A percentile compares a stretch with the other conserved stretches of the same genome.
These are phyloP conservation scores for Paramecium pentaurelia DNA, from an alignment of 73 alveolate species.

Conservation along the genomic window DNA sequence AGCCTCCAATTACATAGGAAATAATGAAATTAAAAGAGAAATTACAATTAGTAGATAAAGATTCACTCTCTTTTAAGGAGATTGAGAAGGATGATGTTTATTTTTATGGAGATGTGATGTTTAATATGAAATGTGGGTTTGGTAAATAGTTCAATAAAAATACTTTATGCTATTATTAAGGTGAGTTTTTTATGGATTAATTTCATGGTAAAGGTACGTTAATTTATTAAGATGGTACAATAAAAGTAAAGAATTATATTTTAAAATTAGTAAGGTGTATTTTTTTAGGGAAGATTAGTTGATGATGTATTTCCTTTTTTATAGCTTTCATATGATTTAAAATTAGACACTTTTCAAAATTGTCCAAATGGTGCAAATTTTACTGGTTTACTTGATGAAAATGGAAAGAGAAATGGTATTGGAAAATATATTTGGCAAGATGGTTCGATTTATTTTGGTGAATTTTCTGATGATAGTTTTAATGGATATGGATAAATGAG, in stretches of 20 bases:
- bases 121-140: not conserved
- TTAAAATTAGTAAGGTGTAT: not conserved
- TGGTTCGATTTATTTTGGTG: conserved; percentile 68
- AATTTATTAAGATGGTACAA: not conserved
- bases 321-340: not conserved
- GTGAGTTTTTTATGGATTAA: not conserved
- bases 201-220: not conserved
- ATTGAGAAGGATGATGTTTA: not conserved
- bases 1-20: not conserved
- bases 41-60: not conserved
- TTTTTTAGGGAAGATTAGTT: not conserved
- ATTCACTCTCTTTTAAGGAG: not conserved
- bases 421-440: conserved; percentile 75
- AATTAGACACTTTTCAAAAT: not conserved
- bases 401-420: conserved; percentile 72
- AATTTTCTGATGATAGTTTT: conserved; percentile 66
- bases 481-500: conserved; percentile 69
- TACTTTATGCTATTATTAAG: not conserved
- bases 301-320: not conserved
- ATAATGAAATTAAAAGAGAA: not conserved
- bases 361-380: not conserved
- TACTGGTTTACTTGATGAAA: not conserved
- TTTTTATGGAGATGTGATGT: not conserved
- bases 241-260: not conserved
- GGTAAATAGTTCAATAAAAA: not conserved